Evolutionary conservation across 202 grass and related monocot species (phyloP).

Genomic region (Eragrostis tef): DNA sequence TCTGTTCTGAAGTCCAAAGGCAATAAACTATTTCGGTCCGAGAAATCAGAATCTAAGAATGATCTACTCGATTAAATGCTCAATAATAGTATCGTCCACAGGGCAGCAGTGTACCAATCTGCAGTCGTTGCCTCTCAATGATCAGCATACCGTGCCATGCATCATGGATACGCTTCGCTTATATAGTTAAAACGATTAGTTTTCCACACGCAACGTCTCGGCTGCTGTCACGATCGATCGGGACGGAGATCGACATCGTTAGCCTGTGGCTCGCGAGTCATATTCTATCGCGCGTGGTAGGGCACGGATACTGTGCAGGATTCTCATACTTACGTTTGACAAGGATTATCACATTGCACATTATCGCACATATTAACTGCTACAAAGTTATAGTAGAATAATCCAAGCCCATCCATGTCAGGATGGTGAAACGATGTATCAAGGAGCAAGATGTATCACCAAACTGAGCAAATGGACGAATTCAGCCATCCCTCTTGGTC

Average conservation of each 20-base stretch:
- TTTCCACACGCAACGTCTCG: neutral
- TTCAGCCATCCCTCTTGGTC: neutral
- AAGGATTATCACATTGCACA: neutral
- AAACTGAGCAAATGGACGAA: constrained; percentile 24
- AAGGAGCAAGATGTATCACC: constrained; percentile 38
- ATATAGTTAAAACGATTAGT: neutral
- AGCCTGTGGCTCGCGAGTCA: too few species aligned
- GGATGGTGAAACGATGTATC: neutral
- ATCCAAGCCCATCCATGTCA: neutral
- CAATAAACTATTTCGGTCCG: neutral
- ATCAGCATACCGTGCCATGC: too few species aligned
- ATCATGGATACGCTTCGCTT: too few species aligned
- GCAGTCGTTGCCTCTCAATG: neutral
- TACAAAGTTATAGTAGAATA: neutral
- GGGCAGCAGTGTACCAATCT: neutral
- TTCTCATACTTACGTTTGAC: neutral
- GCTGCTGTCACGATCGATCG: neutral
- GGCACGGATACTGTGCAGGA: neutral
- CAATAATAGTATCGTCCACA: neutral
- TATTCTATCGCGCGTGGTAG: neutral
- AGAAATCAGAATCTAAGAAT: neutral
- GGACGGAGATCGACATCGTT: too few species aligned
- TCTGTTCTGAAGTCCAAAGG: neutral
- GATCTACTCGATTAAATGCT: neutral
- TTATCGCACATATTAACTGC: neutral